These are phyloP conservation scores for Globisporangium emineosum DNA, from an alignment of 352 stramenopile species.

Conservation along the genomic window DNA sequence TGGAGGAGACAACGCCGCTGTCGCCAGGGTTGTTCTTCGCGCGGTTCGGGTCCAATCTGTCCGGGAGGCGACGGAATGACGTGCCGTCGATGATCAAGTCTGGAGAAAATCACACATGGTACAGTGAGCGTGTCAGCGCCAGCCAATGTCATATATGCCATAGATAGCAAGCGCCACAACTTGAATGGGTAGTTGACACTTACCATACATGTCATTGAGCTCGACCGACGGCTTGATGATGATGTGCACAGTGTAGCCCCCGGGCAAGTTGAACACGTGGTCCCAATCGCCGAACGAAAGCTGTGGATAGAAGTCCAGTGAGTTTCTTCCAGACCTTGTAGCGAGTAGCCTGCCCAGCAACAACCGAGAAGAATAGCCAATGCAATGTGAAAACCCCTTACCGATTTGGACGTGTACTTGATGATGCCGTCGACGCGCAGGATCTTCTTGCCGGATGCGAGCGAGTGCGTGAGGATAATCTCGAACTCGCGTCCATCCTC, in stretches of 20 bases:
- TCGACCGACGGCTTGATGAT: constrained; percentile 85
- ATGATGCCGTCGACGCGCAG: constrained; percentile 77
- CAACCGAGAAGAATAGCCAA: background rate
- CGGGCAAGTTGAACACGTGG: constrained; percentile 81
- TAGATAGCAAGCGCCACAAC: background rate
- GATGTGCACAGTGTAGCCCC: constrained; percentile 76
- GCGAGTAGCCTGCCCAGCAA: background rate
- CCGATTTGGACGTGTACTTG: constrained; percentile 72
- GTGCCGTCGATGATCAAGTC: constrained; percentile 80
- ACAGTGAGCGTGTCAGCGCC: background rate
- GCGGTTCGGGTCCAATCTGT: constrained; percentile 50
- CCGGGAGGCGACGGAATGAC: constrained; percentile 73
- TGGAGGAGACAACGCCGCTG: constrained; percentile 28
- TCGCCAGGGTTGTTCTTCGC: constrained; percentile 18
- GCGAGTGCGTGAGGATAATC: constrained; percentile 80
- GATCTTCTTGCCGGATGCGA: constrained; percentile 80
- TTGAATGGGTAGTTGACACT: background rate
- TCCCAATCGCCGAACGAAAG: constrained; percentile 84
- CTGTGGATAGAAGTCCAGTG: constrained; percentile 14
- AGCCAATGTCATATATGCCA: background rate
- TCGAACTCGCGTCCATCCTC: constrained; percentile 79
- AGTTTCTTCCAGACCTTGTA: background rate
- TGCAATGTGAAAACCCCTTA: constrained; percentile 16
- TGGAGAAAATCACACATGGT: constrained; percentile 11
- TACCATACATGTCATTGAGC: constrained; percentile 87